These are phyloP conservation scores for Cladosporium halotolerans DNA, from an alignment of 2,329 filamentous ascomycete genomes.

Conservation along the genomic window DNA sequence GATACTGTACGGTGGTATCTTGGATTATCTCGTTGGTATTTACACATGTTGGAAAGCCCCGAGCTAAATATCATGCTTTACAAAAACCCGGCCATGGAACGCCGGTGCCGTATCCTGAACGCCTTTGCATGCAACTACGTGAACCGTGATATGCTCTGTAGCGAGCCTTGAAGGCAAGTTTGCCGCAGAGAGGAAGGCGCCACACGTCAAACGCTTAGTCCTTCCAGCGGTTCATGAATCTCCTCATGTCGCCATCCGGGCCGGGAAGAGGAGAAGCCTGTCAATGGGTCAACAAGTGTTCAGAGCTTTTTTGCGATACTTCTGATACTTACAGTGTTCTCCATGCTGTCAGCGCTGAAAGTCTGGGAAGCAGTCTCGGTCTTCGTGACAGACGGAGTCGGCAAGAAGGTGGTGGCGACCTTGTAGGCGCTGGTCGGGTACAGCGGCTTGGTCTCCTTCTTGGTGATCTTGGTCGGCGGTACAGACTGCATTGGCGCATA, in stretches of 20 bases:
- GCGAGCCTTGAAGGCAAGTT: neutral
- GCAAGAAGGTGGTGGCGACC: conserved; percentile 47
- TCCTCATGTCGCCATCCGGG: conserved; percentile 50
- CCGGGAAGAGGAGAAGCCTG: conserved; percentile 50
- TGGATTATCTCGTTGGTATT: neutral
- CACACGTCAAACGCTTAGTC: conserved; percentile 36
- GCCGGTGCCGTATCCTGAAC: conserved; percentile 8
- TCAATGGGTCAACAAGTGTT: conserved; percentile 1
- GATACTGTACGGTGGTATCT: neutral
- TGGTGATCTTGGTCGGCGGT: conserved; percentile 54
- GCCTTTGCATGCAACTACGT: conserved; percentile 1
- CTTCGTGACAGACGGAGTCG: conserved; percentile 39
- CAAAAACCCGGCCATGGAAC: neutral
- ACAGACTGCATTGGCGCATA: conserved; percentile 57
- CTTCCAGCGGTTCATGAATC: conserved; percentile 54
- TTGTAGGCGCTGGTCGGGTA: conserved; percentile 51
- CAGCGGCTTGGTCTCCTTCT: conserved; percentile 43
- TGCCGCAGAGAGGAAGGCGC: neutral
- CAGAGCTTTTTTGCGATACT: neutral
- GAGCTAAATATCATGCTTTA: conserved; percentile 1
- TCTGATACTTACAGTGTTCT: conserved; percentile 51
- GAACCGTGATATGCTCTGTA: neutral
- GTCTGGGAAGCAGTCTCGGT: conserved; percentile 50
- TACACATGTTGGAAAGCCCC: neutral
- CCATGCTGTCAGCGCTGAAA: conserved; percentile 45